Percentiles rank a stretch among this genome's conserved stretches.
phyloP scores from a whole-genome alignment of 2,329 filamentous ascomycete species.

The Tolypocladium paradoxum region DNA sequence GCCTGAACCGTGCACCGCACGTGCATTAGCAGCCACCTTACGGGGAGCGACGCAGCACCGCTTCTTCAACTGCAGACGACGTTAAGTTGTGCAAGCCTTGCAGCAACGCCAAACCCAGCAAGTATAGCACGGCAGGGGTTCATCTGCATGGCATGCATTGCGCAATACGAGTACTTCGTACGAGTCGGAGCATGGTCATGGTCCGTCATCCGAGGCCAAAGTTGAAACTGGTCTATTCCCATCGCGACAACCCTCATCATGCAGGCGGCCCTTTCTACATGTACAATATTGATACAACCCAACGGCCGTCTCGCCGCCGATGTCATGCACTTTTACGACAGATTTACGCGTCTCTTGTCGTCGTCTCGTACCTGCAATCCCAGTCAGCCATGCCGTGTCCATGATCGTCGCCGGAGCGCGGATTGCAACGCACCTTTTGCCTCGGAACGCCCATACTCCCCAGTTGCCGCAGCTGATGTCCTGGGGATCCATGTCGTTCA shows the following conservation, averaged over 20 bases:
- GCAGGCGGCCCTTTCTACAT: neutral
- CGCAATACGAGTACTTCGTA: too few species aligned
- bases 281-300: constrained; percentile 3
- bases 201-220: neutral
- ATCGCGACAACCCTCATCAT: neutral
- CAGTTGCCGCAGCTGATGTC: constrained; percentile 94
- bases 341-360: constrained; percentile 33
- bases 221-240: neutral
- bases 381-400: constrained; percentile 19
- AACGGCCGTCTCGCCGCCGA: neutral
- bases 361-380: constrained; percentile 48
- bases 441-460: constrained; percentile 94
- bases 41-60: neutral
- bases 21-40: neutral
- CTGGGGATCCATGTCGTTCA: constrained; percentile 90
- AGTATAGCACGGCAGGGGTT: neutral
- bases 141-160: neutral
- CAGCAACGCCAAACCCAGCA: neutral
- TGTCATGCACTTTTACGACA: neutral
- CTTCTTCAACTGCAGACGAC: neutral
- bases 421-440: constrained; percentile 63
- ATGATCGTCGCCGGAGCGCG: neutral
- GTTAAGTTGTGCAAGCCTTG: neutral
- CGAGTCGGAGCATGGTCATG: neutral
- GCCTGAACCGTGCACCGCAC: constrained; percentile 8